Evolutionary conservation across 2,329 filamentous ascomycete species (phyloP).

Genomic region (Sphaerulina musiva): DNA sequence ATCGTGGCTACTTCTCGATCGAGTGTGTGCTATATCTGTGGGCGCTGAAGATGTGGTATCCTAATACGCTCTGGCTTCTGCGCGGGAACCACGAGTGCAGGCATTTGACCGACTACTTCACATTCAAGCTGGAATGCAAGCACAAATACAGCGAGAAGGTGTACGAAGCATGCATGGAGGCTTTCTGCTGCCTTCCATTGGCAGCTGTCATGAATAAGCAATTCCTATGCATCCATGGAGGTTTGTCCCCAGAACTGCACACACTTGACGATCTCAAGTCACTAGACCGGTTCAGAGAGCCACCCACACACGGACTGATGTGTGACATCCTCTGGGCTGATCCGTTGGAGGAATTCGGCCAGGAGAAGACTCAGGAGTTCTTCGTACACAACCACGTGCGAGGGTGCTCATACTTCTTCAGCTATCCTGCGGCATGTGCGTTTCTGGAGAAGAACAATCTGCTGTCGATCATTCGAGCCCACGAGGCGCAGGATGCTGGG

Average conservation of each 20-base stretch:
- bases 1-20: slow-evolving; percentile 97
- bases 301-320: slow-evolving; percentile 95
- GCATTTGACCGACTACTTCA: slow-evolving; percentile 99
- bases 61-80: slow-evolving; percentile 91
- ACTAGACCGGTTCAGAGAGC: slow-evolving; percentile 97
- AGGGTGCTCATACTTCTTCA: slow-evolving; percentile 99
- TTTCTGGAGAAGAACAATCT: slow-evolving; percentile 99
- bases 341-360: slow-evolving; percentile 93
- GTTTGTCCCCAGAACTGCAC: slow-evolving; percentile 89
- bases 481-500: slow-evolving; percentile 96
- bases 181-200: slow-evolving; percentile 87
- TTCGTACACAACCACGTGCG: slow-evolving; percentile 98
- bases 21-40: slow-evolving; percentile 98
- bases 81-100: slow-evolving; percentile 98
- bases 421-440: slow-evolving; percentile 90
- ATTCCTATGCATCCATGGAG: slow-evolving; percentile 96
- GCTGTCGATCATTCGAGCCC: slow-evolving; percentile 90
- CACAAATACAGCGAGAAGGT: slow-evolving; percentile 97
- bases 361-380: slow-evolving; percentile 96
- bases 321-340: slow-evolving; percentile 99
- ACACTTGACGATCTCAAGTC: slow-evolving; percentile 92
- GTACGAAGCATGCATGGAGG: slow-evolving; percentile 97
- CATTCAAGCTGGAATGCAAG: slow-evolving; percentile 99
- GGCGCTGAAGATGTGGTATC: slow-evolving; percentile 98
- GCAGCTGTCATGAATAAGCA: slow-evolving; percentile 99